Conservation (phyloP, 1,284 basidiomycete species). For the Ustilago esculenta region DNA sequence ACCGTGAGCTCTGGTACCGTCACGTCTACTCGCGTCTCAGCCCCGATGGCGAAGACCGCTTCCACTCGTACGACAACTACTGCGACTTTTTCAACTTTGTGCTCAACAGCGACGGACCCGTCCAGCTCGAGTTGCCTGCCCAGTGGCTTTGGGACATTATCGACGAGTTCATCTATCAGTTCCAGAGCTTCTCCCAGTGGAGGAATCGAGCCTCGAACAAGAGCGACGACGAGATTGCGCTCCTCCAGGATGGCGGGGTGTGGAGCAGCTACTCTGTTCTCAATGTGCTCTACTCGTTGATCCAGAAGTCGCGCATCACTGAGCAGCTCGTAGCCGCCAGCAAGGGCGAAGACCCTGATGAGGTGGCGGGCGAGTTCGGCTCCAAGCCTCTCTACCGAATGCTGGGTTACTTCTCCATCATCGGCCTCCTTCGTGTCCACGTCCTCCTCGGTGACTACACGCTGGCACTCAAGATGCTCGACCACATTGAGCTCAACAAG, state of each 20-base stretch:
- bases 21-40: constrained; percentile 95
- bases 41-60: constrained; percentile 95
- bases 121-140: constrained; percentile 88
- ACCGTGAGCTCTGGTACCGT: constrained; percentile 89
- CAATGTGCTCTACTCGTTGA: constrained; percentile 96
- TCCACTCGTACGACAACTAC: constrained; percentile 98
- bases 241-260: constrained; percentile 69
- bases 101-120: constrained; percentile 87
- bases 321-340: constrained; percentile 87
- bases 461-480: constrained; percentile 92
- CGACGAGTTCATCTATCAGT: constrained; percentile 99
- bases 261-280: constrained; percentile 98
- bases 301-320: constrained; percentile 95
- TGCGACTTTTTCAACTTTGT: constrained; percentile 98
- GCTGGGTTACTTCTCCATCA: constrained; percentile 94
- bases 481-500: constrained; percentile 78
- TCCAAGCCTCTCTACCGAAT: constrained; percentile 88
- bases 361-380: constrained; percentile 91
- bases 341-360: constrained; percentile 78
- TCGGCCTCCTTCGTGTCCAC: constrained; percentile 93
- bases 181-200: constrained; percentile 87
- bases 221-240: constrained; percentile 79
- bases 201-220: constrained; percentile 84
- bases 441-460: constrained; percentile 95
- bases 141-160: constrained; percentile 99